phyloP scores from a whole-genome alignment of 257 asterid genomes.

The Ilex asprella region DNA sequence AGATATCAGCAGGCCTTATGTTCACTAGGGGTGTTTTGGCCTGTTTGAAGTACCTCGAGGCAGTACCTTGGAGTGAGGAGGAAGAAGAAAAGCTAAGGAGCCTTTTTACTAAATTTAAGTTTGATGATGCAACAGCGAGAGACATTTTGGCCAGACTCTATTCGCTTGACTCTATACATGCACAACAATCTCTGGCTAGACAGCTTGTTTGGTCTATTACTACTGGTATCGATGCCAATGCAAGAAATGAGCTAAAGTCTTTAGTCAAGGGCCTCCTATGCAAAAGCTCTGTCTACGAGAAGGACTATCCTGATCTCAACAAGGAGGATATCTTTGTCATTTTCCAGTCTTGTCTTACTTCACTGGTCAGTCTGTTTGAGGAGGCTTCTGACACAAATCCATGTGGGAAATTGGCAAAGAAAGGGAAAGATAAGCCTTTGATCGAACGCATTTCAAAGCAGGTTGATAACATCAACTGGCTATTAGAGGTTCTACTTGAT shows the following conservation, averaged over 20 bases:
- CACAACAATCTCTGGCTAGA: slow-evolving; percentile 49
- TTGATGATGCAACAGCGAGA: slow-evolving; percentile 38
- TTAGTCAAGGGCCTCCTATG: slow-evolving; percentile 69
- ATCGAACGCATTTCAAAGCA: slow-evolving; percentile 66
- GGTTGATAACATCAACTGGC: slow-evolving; percentile 81
- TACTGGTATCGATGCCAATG: slow-evolving; percentile 42
- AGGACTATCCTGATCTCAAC: slow-evolving; percentile 44
- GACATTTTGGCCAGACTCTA: slow-evolving; percentile 64
- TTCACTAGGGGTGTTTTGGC: slow-evolving; percentile 58
- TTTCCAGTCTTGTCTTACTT: slow-evolving; percentile 52
- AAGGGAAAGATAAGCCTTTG: slow-evolving; percentile 42
- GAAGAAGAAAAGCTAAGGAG: slow-evolving; percentile 86
- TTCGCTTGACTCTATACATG: slow-evolving; percentile 29
- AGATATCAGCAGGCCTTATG: slow-evolving; percentile 78
- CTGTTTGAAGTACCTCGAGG: slow-evolving; percentile 76
- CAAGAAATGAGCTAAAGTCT: slow-evolving; percentile 75
- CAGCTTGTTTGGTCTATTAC: slow-evolving; percentile 71
- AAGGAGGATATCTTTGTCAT: slow-evolving; percentile 50
- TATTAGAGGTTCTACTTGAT: slow-evolving; percentile 72
- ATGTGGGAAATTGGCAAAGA: slow-evolving; percentile 21
- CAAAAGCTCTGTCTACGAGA: slow-evolving; percentile 62
- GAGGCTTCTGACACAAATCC: slow-evolving; percentile 42
- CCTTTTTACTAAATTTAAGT: slow-evolving; percentile 35
- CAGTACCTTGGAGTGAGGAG: slow-evolving; percentile 94
- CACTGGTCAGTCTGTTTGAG: slow-evolving; percentile 54